Conservation (phyloP, 2,329 filamentous ascomycete genomes). For the Xylaria sp. region DNA sequence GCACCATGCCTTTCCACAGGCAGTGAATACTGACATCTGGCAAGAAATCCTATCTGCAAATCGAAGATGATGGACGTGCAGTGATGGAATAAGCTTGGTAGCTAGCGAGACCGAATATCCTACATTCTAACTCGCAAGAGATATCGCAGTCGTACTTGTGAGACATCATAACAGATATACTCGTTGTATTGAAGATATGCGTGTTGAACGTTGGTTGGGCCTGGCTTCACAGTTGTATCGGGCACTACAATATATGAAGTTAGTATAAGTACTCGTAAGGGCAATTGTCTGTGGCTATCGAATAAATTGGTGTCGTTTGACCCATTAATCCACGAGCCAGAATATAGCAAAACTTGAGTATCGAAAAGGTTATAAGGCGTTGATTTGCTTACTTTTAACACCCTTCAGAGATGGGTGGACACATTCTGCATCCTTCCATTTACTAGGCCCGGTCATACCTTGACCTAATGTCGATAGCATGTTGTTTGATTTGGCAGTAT, state of each 20-base stretch:
- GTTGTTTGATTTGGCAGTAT: constrained; percentile 68
- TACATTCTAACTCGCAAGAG: constrained; percentile 71
- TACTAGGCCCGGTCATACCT: constrained; percentile 70
- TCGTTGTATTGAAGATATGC: constrained; percentile 75
- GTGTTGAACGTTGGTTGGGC: constrained; percentile 57
- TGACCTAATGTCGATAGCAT: constrained; percentile 77
- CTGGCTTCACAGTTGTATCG: constrained; percentile 60
- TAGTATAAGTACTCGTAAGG: constrained; percentile 6
- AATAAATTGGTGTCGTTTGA: background rate
- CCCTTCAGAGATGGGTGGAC: constrained; percentile 74
- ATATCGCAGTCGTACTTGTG: constrained; percentile 77
- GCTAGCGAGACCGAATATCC: constrained; percentile 33
- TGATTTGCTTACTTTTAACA: constrained; percentile 67
- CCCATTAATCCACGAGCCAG: too few relatives aligned
- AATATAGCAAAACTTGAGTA: background rate
- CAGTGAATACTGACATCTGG: background rate
- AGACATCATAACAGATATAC: constrained; percentile 76
- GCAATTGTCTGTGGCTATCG: too few relatives aligned
- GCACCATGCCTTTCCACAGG: too few relatives aligned
- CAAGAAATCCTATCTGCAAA: background rate
- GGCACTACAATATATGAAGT: constrained; percentile 52
- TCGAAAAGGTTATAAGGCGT: background rate
- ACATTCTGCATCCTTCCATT: constrained; percentile 80
- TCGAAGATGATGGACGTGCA: background rate
- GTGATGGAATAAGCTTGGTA: background rate